Evolutionary conservation across 441 rosid genomes (phyloP), one percentile per base, ranked within the genome.

Genomic region (Macaranga tanarius): DNA sequence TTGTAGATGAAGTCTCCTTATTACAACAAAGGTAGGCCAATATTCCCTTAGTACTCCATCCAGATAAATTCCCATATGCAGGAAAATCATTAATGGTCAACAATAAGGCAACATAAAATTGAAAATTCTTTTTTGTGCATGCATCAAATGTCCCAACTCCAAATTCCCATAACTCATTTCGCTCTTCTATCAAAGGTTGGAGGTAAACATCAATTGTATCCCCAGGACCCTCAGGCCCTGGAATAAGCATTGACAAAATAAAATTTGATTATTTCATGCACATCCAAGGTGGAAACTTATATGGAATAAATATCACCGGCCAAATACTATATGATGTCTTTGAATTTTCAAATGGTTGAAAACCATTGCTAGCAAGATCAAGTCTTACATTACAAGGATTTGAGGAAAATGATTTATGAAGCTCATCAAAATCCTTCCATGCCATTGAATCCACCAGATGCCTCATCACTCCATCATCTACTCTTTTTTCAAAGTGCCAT

Each of bases 61-160:
- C 15, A 23, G 31, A 57, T 5, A 57, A 23, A 10, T 58, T 58
- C 1, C 62, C 40, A 58, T 58, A 58, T 1, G 62, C 62, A 10
- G 22, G 19, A 58, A 58, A 58, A 58, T 58, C 62, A 58, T 58
- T 58, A 13, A 58, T 58, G 1, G 38, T 58, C 62, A 38, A 58
- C 4, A 58, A 25, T 25, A 9, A 58, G 55, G 19, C 55, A 50
- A 3, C n/a, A 12, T 16, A n/a, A 4, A 50, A 16, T 50, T 12
- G n/a, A 16, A 58, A 58, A 25, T 56, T 56, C 22, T 56, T 5
- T 4, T 17, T 25, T 1, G 17, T 25, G 9, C 17, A 58, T 25
- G 38, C 40, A 58, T 58, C 62, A 58, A 25, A 58, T 58, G 62
- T 25, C 19, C 26, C 38, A 58, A 58, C 62, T 58, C 40, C 19